phyloP scores from a whole-genome alignment of 2,329 filamentous ascomycete genomes.

The Neocucurbitaria cava region DNA sequence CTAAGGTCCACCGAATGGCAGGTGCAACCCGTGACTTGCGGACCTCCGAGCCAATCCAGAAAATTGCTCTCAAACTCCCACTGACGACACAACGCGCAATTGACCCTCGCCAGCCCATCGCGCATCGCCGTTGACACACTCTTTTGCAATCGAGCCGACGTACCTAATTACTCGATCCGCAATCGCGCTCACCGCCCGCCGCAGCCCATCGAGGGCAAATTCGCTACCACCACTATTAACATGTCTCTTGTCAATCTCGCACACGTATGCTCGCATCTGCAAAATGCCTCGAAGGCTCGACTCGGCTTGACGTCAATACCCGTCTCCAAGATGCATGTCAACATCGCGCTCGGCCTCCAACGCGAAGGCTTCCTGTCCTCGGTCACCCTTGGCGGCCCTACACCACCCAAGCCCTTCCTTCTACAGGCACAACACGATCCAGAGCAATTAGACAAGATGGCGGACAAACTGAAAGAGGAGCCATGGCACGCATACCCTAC shows the following conservation, averaged over 20 bases:
- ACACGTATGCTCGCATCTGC: constrained; percentile 87
- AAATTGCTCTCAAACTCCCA: constrained; percentile 35
- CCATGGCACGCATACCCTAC: constrained; percentile 46
- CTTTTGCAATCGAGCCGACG: not conserved
- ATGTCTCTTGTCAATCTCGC: constrained; percentile 80
- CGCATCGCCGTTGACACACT: constrained; percentile 8
- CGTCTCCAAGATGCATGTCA: constrained; percentile 80
- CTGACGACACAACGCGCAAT: constrained; percentile 31
- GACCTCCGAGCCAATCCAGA: constrained; percentile 37
- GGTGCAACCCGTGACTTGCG: constrained; percentile 32
- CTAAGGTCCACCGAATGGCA: constrained; percentile 27
- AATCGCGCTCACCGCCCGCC: constrained; percentile 17
- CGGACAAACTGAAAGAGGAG: constrained; percentile 49
- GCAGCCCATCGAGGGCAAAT: constrained; percentile 39
- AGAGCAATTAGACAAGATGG: constrained; percentile 38
- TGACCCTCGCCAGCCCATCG: constrained; percentile 19
- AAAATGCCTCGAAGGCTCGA: constrained; percentile 85
- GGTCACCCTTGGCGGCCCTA: constrained; percentile 75
- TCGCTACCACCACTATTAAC: constrained; percentile 23
- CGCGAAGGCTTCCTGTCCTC: constrained; percentile 81
- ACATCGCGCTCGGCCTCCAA: constrained; percentile 77
- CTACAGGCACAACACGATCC: constrained; percentile 40
- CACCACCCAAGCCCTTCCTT: constrained; percentile 53
- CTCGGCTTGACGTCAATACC: constrained; percentile 85
- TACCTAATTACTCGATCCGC: not conserved